Base-by-base conservation (phyloP, 805 yeast species). In the Maudiozyma bulderi region DNA sequence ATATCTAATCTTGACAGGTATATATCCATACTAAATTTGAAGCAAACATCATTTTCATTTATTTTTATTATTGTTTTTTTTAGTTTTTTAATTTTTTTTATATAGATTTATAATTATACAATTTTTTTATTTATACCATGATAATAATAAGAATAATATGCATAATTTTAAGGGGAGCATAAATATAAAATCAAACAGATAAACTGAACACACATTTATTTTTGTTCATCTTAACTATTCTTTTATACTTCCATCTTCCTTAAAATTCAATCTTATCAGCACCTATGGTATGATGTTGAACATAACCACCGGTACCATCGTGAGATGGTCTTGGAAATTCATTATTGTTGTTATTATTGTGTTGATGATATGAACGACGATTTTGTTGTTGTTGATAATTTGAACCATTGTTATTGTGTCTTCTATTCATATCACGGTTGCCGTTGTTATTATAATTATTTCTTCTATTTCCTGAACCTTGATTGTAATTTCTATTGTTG, bases 241-340 rank as follows among this genome's bases (percentile, higher is more conserved):
- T 2, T 20, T 20, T 20, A 20, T 20, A 20, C 26, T 3, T 20
- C 26, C 26, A 20, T 11, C n/a, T 20, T 26, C 11, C 20, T 43
- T 50, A 48, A 29, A 34, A 54, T 63, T 54, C 57, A 32, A 50
- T 50, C 15, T 43, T 37, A 43, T 11, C 44, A 28, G 20, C 46
- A 44, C 42, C 15, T 28, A 44, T 47, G 39, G 49, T 57, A 43
- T 61, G 62, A 42, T 62, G 63, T 44, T 61, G 63, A 9, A 60
- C 66, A 50, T 60, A 61, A 26, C 66, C 67, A 26, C 67, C 67
- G 54, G 60, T 58, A 8, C 60, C 65, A 50, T 53, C 60, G 40
- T 50, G 51, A 28, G 49, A 37, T 39, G 54, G 49, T 43, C 55
- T 53, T 34, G 43, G 40, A 40, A 46, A 34, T 20, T 49, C 43